A percentile compares a stretch with the other conserved stretches of the same genome.
Evolutionary conservation across 2,329 filamentous ascomycete genomes (phyloP).

Genomic region (Aspergillus quadrilineatus): DNA sequence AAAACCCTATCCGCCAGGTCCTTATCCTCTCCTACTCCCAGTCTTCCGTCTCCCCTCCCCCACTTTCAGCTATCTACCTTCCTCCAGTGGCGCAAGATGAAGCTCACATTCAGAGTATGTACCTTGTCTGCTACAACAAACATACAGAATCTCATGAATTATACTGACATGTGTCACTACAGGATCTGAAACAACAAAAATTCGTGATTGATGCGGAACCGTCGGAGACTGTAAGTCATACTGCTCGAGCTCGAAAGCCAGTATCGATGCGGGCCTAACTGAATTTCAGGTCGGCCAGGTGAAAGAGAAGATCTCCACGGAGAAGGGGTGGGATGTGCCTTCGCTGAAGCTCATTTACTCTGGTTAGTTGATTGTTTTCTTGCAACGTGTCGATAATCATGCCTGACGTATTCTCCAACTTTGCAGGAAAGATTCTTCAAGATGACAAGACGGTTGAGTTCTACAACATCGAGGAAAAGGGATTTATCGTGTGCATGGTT

Average conservation of each 20-base stretch:
- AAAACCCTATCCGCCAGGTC: slow-evolving; percentile 1
- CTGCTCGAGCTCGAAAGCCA: slow-evolving; percentile 11
- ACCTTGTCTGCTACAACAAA: slow-evolving; percentile 11
- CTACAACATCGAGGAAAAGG: slow-evolving; percentile 99
- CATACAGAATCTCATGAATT: slow-evolving; percentile 13
- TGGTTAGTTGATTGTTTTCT: slow-evolving; percentile 57
- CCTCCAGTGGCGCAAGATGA: slow-evolving; percentile 54
- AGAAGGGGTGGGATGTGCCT: slow-evolving; percentile 92
- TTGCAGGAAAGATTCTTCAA: slow-evolving; percentile 90
- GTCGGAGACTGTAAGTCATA: slow-evolving; percentile 73
- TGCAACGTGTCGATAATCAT: neutral
- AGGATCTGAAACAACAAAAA: slow-evolving; percentile 99
- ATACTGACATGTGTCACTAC: slow-evolving; percentile 19
- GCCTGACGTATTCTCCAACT: slow-evolving; percentile 18
- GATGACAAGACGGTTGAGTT: slow-evolving; percentile 95
- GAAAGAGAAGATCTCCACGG: slow-evolving; percentile 86
- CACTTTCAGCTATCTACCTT: slow-evolving; percentile 23
- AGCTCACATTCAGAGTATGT: slow-evolving; percentile 69
- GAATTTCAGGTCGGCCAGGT: slow-evolving; percentile 72
- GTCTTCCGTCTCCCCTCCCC: slow-evolving; percentile 16
- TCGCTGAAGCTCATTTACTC: slow-evolving; percentile 97
- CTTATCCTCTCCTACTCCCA: slow-evolving; percentile 1
- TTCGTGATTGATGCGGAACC: slow-evolving; percentile 95
- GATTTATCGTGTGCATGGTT: slow-evolving; percentile 98
- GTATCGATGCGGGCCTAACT: slow-evolving; percentile 37